Conservation (phyloP, 228 moss, liverwort and hornwort species). For the Sphagnum magellanicum region DNA sequence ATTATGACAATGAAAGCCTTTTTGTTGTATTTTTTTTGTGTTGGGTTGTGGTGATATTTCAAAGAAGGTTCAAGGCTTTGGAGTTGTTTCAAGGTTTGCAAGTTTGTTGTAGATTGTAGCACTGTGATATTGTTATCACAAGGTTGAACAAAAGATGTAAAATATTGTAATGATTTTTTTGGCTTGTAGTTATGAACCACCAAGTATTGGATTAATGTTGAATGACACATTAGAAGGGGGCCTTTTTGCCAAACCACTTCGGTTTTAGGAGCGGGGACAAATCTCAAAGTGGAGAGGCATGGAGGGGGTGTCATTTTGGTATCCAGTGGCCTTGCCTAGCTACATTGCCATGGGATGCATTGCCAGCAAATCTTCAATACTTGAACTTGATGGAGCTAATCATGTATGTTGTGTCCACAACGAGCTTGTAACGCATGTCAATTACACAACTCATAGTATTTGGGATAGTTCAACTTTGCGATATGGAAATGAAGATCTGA, state of each 20-base stretch:
- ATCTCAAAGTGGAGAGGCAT: constrained; percentile 54
- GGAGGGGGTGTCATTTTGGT: constrained; percentile 73
- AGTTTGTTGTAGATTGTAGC: too few relatives aligned
- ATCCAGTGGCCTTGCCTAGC: constrained; percentile 74
- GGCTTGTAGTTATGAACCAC: constrained; percentile 71
- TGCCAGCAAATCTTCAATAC: constrained; percentile 53
- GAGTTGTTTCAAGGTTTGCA: too few relatives aligned
- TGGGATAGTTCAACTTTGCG: constrained; percentile 61
- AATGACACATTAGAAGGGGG: constrained; percentile 64
- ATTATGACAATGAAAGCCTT: too few relatives aligned
- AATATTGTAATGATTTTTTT: too few relatives aligned
- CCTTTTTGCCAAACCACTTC: constrained; percentile 52
- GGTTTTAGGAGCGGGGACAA: constrained; percentile 60
- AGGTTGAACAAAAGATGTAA: too few relatives aligned
- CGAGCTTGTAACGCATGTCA: constrained; percentile 74
- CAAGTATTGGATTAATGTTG: constrained; percentile 73
- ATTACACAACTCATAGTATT: constrained; percentile 50
- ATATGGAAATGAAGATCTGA: constrained; percentile 48
- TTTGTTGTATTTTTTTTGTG: too few relatives aligned
- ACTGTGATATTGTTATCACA: too few relatives aligned
- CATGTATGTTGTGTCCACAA: constrained; percentile 72
- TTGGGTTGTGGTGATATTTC: too few relatives aligned
- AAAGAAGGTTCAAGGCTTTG: too few relatives aligned
- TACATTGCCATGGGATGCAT: constrained; percentile 79
- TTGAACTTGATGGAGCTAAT: constrained; percentile 43